Percentiles rank a stretch among this genome's conserved stretches.
phyloP scores from a whole-genome alignment of 495 filamentous ascomycete genomes.

The Penicillium herquei region DNA sequence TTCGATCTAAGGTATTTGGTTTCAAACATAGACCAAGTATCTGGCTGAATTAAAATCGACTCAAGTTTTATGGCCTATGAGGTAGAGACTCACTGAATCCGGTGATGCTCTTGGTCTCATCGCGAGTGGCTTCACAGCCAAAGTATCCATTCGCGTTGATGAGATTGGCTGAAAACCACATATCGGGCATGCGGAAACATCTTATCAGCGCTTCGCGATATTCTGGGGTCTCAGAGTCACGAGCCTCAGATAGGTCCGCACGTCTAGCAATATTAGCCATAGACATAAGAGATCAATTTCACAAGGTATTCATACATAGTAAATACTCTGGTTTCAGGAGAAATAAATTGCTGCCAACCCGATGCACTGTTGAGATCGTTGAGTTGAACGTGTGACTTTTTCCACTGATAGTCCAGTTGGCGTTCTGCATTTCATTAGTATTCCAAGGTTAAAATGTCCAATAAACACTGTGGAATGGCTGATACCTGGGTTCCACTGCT shows the following conservation, averaged over 20 bases:
- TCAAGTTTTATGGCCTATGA: not conserved
- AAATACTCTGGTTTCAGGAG: not conserved
- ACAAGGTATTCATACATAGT: not conserved
- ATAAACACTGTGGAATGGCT: too few species aligned
- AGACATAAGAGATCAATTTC: not conserved
- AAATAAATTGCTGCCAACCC: not conserved
- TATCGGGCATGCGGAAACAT: conserved; percentile 5
- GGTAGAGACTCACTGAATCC: conserved; percentile 18
- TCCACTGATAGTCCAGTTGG: not conserved
- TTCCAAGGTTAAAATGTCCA: too few species aligned
- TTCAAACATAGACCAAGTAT: conserved; percentile 19
- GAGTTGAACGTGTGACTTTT: not conserved
- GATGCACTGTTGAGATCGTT: not conserved
- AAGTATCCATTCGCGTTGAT: conserved; percentile 17
- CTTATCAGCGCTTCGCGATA: not conserved
- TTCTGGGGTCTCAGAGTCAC: not conserved
- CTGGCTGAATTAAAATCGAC: not conserved
- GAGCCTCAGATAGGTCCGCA: not conserved
- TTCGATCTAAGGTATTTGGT: conserved; percentile 4
- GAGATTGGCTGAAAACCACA: conserved; percentile 1
- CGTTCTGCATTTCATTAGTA: too few species aligned
- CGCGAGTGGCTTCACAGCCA: conserved; percentile 13
- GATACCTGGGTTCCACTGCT: too few species aligned
- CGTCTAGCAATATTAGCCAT: conserved; percentile 4
- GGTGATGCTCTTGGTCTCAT: not conserved